These are phyloP conservation scores for Boechera retrofracta DNA, from an alignment of 345 rosid species.

Conservation along the genomic window DNA sequence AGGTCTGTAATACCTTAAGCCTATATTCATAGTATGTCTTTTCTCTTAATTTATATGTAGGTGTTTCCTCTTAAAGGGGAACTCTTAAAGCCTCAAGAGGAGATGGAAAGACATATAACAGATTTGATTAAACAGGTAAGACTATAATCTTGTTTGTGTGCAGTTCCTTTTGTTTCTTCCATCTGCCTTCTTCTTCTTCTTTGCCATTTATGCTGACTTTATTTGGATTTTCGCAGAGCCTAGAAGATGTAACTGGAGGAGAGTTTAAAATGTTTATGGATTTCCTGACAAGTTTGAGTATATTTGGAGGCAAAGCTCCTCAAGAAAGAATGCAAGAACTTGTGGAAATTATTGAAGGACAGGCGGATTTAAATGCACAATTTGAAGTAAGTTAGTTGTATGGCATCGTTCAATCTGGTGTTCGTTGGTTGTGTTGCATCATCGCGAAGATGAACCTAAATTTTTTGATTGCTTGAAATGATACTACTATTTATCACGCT, in stretches of 20 bases:
- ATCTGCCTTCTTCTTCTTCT: constrained; percentile 21
- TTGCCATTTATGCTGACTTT: constrained; percentile 13
- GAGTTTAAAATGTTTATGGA: constrained; percentile 99
- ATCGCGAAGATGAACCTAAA: constrained; percentile 2
- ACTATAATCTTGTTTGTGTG: constrained; percentile 5
- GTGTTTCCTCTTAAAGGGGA: constrained; percentile 89
- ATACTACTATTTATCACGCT: neutral
- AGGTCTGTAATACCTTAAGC: constrained; percentile 9
- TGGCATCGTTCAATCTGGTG: constrained; percentile 52
- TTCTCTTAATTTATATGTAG: constrained; percentile 47
- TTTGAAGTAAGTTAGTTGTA: constrained; percentile 67
- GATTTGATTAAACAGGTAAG: constrained; percentile 86
- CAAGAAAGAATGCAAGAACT: constrained; percentile 95
- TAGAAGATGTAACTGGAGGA: constrained; percentile 95
- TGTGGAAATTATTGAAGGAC: constrained; percentile 85
- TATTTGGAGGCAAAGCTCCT: constrained; percentile 96
- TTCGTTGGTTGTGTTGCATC: constrained; percentile 41
- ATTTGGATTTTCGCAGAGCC: constrained; percentile 59
- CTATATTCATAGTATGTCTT: constrained; percentile 8
- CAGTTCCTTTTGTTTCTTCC: constrained; percentile 3
- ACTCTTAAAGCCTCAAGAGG: constrained; percentile 93
- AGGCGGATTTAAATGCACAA: constrained; percentile 93
- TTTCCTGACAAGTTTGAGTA: constrained; percentile 81
- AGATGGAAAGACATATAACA: constrained; percentile 94
- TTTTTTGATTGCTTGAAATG: constrained; percentile 14